A percentile compares a stretch with the other conserved stretches of the same genome.
Conservation (phyloP, 2,329 filamentous ascomycete genomes). For the Pseudonectria buxi region DNA sequence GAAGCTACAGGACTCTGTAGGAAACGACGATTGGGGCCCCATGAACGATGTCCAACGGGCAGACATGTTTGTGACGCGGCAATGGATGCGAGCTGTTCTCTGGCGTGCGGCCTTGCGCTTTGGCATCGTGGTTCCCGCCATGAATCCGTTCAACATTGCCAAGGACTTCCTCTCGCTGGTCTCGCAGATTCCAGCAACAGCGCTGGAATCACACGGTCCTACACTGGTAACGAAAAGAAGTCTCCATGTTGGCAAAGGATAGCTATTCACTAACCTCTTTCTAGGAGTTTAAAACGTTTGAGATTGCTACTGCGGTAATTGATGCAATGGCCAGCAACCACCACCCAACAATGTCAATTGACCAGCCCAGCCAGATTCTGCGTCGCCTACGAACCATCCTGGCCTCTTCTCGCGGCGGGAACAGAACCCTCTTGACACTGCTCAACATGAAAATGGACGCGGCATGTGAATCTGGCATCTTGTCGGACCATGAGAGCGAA, state of each 20-base stretch:
- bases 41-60: conserved; percentile 43
- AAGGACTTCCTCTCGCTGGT: conserved; percentile 38
- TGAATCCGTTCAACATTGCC: conserved; percentile 38
- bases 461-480: conserved; percentile 11
- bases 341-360: conserved; percentile 10
- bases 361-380: conserved; percentile 30
- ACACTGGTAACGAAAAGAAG: conserved; percentile 27
- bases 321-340: conserved; percentile 31
- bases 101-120: conserved; percentile 36
- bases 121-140: conserved; percentile 22
- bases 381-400: conserved; percentile 32
- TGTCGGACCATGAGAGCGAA: conserved; percentile 7
- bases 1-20: conserved; percentile 34
- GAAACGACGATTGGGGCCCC: conserved; percentile 27
- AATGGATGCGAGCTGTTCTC: conserved; percentile 44
- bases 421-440: conserved; percentile 31
- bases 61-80: conserved; percentile 41
- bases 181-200: conserved; percentile 36
- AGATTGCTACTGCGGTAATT: conserved; percentile 39
- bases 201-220: conserved; percentile 43
- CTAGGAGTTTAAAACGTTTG: conserved; percentile 38
- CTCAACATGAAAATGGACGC: conserved; percentile 25
- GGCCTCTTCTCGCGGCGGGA: conserved; percentile 36
- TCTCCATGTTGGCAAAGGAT: rapidly evolving
- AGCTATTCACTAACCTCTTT: not conserved